Conservation (phyloP, 1,284 basidiomycete genomes). For the Pholiota adiposa region DNA sequence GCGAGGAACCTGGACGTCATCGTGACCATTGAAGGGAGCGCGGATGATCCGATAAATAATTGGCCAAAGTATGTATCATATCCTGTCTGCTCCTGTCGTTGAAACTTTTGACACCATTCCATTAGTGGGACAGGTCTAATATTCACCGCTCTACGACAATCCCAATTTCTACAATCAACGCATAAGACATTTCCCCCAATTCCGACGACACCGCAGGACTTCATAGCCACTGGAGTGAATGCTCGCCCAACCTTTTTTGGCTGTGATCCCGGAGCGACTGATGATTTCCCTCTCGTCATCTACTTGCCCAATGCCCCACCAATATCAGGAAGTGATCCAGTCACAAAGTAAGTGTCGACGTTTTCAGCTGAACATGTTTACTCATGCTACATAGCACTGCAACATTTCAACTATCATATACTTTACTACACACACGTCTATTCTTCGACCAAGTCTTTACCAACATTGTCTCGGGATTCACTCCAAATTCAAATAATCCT, state of each 20-base stretch:
- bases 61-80: constrained; percentile 70
- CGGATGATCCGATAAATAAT: constrained; percentile 56
- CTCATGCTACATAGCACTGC: constrained; percentile 39
- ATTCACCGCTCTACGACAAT: constrained; percentile 44
- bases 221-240: constrained; percentile 67
- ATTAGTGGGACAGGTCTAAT: constrained; percentile 54
- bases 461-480: constrained; percentile 60
- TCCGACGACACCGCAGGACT: constrained; percentile 54
- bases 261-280: constrained; percentile 57
- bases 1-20: constrained; percentile 68
- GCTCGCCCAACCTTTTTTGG: constrained; percentile 79
- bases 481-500: constrained; percentile 49
- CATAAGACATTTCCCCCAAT: constrained; percentile 69
- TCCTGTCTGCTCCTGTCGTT: constrained; percentile 10
- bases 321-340: constrained; percentile 55
- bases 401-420: constrained; percentile 57
- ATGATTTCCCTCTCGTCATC: constrained; percentile 61
- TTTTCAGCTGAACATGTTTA: constrained; percentile 6
- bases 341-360: constrained; percentile 54
- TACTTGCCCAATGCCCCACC: constrained; percentile 72
- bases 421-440: constrained; percentile 44
- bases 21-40: constrained; percentile 69
- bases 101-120: neutral
- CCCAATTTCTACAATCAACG: constrained; percentile 49
- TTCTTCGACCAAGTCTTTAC: constrained; percentile 58